These are phyloP conservation scores for Kwoniella newhampshirensis DNA, from an alignment of 768 basidiomycete genomes.

Conservation along the genomic window DNA sequence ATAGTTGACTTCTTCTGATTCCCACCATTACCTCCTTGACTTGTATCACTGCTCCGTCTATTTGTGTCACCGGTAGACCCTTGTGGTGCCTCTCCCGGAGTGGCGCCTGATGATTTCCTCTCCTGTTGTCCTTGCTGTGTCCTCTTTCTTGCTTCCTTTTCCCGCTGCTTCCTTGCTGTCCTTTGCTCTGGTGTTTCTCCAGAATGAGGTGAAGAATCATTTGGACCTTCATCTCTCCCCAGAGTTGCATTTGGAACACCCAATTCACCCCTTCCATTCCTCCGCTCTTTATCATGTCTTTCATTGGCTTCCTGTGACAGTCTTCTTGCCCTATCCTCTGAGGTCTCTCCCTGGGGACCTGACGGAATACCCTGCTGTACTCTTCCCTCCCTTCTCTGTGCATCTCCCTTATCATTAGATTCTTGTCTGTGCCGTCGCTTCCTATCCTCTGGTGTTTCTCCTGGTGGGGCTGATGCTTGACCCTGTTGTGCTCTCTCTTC, in stretches of 20 bases:
- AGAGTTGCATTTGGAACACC: no score
- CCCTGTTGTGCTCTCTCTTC: slow-evolving; percentile 4
- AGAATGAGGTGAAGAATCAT: no score
- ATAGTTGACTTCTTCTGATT: slow-evolving; percentile 49
- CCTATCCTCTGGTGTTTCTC: not conserved
- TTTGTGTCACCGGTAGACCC: not conserved
- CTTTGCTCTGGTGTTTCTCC: slow-evolving; percentile 4
- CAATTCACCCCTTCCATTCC: not conserved
- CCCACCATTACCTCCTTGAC: slow-evolving; percentile 8
- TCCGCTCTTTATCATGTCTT: not conserved
- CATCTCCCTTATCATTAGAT: slow-evolving; percentile 2
- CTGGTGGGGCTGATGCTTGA: not conserved
- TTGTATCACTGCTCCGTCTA: slow-evolving; percentile 4
- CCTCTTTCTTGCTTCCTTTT: not conserved
- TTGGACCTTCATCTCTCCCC: no score
- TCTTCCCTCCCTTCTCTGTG: slow-evolving; percentile 5
- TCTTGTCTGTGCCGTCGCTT: not conserved
- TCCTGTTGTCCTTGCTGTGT: not conserved
- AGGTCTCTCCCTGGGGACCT: not conserved
- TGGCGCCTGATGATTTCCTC: not conserved
- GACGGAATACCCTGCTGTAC: not conserved
- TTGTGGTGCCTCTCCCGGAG: not conserved
- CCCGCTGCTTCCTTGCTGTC: not conserved
- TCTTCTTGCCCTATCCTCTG: not conserved
- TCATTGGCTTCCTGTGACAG: not conserved